Evolutionary conservation across 75 land plant genomes (phyloP).

Genomic region (Cryptomeria japonica): DNA sequence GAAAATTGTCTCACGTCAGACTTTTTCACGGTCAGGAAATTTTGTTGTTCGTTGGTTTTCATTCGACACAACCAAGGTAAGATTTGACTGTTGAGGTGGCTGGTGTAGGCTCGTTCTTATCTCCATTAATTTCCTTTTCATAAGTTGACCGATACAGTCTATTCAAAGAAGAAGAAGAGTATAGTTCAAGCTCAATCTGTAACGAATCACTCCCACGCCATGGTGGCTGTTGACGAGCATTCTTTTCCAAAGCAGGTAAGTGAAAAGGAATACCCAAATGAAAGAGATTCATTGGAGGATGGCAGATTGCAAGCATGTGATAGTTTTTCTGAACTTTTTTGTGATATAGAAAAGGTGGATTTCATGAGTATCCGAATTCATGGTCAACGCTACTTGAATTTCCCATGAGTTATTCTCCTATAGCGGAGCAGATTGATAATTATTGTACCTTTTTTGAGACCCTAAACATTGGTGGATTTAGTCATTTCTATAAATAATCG

Average conservation of each 20-base stretch:
- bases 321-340: slow-evolving; percentile 11
- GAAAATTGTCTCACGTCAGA: no score
- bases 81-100: no score
- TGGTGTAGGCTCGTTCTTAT: no score
- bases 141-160: no score
- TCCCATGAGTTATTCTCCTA: neutral
- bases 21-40: no score
- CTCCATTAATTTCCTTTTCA: no score
- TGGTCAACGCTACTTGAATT: neutral
- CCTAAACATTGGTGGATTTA: no score
- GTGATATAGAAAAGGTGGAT: slow-evolving; percentile 19
- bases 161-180: neutral
- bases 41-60: no score
- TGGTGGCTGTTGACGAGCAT: neutral
- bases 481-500: no score
- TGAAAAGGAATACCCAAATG: neutral
- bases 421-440: no score
- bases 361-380: neutral
- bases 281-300: neutral
- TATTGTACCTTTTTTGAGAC: no score
- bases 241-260: neutral
- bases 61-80: no score
- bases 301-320: neutral
- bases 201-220: neutral
- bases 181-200: neutral